These are phyloP conservation scores for Capsicum rhomboideum DNA, from an alignment of 257 asterid species.

Conservation along the genomic window DNA sequence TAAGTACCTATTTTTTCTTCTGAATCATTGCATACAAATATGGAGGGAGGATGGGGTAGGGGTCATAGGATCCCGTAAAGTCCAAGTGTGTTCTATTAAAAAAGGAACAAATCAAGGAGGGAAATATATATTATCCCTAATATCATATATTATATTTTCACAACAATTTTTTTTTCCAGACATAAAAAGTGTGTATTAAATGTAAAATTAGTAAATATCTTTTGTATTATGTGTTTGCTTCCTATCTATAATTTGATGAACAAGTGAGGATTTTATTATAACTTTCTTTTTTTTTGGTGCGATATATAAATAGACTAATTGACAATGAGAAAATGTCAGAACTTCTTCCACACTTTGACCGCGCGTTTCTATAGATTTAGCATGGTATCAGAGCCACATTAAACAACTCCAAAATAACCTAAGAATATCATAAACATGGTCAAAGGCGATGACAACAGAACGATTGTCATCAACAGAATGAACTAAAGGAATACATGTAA, in stretches of 20 bases:
- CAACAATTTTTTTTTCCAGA: background rate
- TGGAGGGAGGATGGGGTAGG: too few relatives aligned
- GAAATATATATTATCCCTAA: background rate
- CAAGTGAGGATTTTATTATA: background rate
- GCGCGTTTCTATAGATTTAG: background rate
- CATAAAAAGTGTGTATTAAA: background rate
- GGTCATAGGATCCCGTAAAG: too few relatives aligned
- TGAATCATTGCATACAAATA: too few relatives aligned
- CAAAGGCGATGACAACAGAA: background rate
- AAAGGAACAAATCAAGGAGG: background rate
- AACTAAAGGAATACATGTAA: background rate
- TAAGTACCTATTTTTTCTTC: too few relatives aligned
- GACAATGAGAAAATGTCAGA: too few relatives aligned
- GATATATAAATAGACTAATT: background rate
- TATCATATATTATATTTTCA: background rate
- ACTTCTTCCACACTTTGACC: too few relatives aligned
- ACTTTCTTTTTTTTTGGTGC: background rate
- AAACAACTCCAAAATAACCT: background rate
- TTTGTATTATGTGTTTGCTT: background rate
- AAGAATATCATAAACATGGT: background rate
- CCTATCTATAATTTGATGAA: background rate
- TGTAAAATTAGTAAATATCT: background rate
- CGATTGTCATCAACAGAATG: background rate
- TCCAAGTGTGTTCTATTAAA: too few relatives aligned
- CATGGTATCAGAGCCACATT: background rate